Evolutionary conservation across 441 rosid species (phyloP), one percentile per base, ranked within the genome.

Genomic region (Populus trichocarpa): DNA sequence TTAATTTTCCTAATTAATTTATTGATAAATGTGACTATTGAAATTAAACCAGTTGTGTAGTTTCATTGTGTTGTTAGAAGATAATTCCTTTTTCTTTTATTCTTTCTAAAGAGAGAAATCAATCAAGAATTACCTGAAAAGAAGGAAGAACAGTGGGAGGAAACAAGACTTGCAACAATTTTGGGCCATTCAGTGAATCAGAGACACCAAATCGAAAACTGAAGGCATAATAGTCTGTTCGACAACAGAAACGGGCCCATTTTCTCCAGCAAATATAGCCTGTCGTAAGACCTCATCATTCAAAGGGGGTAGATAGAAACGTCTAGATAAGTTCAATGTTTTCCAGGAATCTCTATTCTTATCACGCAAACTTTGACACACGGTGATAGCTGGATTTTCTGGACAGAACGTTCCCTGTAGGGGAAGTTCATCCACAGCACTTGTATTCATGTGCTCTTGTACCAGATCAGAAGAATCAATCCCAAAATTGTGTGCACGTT

Each of bases 61-160:
- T 40, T 40, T 40, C 46, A 40, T 40, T 10, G 46, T 11, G 12
- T 40, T 40, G 46, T 40, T 40, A 40, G 46, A 11, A 40, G 46
- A 40, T 40, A 40, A 40, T 10, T 40, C 36, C 0, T 38, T 2
- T 2, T 40, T 40, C 12, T 3, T 40, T 40, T 40, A 61, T 61
- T 22, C 13, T 61, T 23, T 22, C 6, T 22, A 61, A 61, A 70
- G 25, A 80, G 59, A 83, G 66, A 64, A 71, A 80, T 75, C 53
- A 53, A 74, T 76, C 63, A 32, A 75, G 50, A 18, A 77, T 71
- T 87, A 92, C 99, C 98, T 88, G 90, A 74, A 88, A 86, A 50
- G 87, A 84, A 84, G 97, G 99, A 87, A 96, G 99, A 79, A 94
- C 72, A 59, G 98, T 94, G 57, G 98, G 99, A 81, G 96, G 97